phyloP scores from a whole-genome alignment of 2,329 filamentous ascomycete genomes.

The Aureobasidium sp. region DNA sequence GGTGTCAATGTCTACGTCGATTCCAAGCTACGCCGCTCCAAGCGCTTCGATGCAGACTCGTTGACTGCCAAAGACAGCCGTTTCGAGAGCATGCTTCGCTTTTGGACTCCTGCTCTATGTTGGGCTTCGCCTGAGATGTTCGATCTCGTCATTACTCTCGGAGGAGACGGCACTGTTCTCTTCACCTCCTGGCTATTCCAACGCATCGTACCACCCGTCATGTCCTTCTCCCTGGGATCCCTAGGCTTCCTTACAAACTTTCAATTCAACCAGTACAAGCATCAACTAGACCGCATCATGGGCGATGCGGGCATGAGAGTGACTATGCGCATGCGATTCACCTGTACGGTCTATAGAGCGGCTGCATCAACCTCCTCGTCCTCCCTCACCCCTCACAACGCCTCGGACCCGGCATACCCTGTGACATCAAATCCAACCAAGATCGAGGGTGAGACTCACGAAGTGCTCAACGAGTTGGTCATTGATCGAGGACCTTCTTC shows the following conservation, averaged over 20 bases:
- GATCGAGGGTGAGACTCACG: conserved; percentile 88
- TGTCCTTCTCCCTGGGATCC: conserved; percentile 77
- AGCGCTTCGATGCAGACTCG: conserved; percentile 71
- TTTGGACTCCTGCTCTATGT: conserved; percentile 95
- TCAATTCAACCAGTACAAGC: conserved; percentile 78
- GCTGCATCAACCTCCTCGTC: conserved; percentile 24
- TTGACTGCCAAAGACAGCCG: conserved; percentile 66
- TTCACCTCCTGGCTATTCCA: conserved; percentile 93
- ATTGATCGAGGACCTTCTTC: conserved; percentile 95
- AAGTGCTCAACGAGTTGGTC: conserved; percentile 96
- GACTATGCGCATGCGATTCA: conserved; percentile 97
- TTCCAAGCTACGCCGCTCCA: conserved; percentile 79
- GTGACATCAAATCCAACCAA: conserved; percentile 42
- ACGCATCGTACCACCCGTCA: conserved; percentile 73
- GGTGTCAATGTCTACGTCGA: conserved; percentile 98
- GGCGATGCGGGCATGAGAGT: conserved; percentile 93
- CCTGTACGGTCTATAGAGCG: conserved; percentile 86
- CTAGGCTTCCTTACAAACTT: conserved; percentile 86
- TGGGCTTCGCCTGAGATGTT: conserved; percentile 92
- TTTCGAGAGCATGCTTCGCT: conserved; percentile 77
- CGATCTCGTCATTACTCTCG: conserved; percentile 82
- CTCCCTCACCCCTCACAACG: conserved; percentile 18
- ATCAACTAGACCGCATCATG: conserved; percentile 83
- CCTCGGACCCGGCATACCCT: conserved; percentile 21
- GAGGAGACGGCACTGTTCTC: conserved; percentile 78